Percentiles rank a stretch among this genome's conserved stretches.
Evolutionary conservation across 352 stramenopile genomes (phyloP).

Genomic region (Globisporangium recalcitrans): DNA sequence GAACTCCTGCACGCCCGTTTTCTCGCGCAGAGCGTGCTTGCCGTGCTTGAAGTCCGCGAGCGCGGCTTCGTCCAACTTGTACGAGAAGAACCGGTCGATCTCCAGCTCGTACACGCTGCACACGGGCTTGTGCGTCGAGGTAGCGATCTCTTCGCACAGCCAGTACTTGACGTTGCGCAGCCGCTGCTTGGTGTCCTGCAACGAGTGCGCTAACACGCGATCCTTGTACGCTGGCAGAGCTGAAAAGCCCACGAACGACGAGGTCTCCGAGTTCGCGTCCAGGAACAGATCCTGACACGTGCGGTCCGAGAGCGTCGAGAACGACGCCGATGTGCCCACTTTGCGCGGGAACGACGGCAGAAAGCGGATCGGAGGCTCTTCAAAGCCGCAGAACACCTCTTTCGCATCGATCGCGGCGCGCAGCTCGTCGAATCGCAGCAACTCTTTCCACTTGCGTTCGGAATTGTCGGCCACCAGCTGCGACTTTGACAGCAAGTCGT

Average conservation of each 20-base stretch:
- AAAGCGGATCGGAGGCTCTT: constrained; percentile 73
- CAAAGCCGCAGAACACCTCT: constrained; percentile 83
- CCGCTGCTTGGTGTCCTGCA: constrained; percentile 36
- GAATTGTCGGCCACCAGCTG: constrained; percentile 56
- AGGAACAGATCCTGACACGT: constrained; percentile 54
- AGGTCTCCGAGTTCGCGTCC: constrained; percentile 26
- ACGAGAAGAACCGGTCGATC: constrained; percentile 48
- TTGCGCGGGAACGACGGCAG: constrained; percentile 69
- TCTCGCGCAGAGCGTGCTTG: constrained; percentile 32
- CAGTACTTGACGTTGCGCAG: constrained; percentile 39
- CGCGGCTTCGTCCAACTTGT: constrained; percentile 26
- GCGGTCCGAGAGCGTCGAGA: constrained; percentile 60
- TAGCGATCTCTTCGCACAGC: constrained; percentile 41
- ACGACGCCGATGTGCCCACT: constrained; percentile 48
- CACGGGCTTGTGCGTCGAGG: constrained; percentile 47
- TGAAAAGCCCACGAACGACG: not conserved
- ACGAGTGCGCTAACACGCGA: constrained; percentile 49
- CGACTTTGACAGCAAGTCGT: constrained; percentile 55
- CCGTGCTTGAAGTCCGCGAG: constrained; percentile 20
- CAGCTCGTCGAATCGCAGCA: constrained; percentile 71
- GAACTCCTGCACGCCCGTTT: constrained; percentile 40
- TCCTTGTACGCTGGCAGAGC: constrained; percentile 64
- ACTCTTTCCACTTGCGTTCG: constrained; percentile 59
- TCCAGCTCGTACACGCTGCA: constrained; percentile 48
- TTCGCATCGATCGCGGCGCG: constrained; percentile 67